phyloP scores from a whole-genome alignment of 352 stramenopile genomes.

The Globisporangium spiculum region DNA sequence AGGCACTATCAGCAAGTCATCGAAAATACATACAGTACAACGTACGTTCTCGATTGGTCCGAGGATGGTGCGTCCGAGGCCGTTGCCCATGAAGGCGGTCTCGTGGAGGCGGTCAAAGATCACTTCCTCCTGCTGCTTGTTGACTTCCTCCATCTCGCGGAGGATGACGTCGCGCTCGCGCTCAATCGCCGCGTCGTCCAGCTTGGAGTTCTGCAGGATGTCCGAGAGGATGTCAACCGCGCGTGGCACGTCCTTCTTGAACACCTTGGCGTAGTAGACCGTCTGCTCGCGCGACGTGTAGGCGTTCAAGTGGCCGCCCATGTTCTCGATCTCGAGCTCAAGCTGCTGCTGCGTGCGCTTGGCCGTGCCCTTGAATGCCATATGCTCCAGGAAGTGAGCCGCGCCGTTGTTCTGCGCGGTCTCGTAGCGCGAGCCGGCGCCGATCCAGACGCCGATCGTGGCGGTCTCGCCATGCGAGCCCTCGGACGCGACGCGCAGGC shows the following conservation, averaged over 20 bases:
- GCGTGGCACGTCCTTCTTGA: constrained; percentile 97
- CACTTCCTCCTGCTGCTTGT: constrained; percentile 98
- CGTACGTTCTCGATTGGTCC: constrained; percentile 98
- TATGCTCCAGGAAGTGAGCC: constrained; percentile 99
- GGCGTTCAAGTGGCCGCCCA: constrained; percentile 99
- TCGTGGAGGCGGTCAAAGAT: constrained; percentile 99
- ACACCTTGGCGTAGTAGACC: constrained; percentile 99
- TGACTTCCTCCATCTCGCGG: constrained; percentile 98
- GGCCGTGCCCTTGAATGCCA: constrained; percentile 99
- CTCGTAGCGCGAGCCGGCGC: constrained; percentile 97
- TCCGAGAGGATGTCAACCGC: constrained; percentile 99
- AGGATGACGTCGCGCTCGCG: constrained; percentile 99
- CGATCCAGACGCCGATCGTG: constrained; percentile 98
- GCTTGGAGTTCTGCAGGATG: constrained; percentile 98
- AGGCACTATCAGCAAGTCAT: too few species aligned
- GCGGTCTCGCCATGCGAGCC: constrained; percentile 96
- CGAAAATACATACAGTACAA: constrained; percentile 6
- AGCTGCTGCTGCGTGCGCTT: constrained; percentile 97
- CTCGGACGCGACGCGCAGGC: constrained; percentile 97
- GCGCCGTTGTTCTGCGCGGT: constrained; percentile 98
- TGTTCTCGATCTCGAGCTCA: constrained; percentile 99
- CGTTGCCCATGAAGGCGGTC: constrained; percentile 97
- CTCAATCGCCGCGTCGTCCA: constrained; percentile 95
- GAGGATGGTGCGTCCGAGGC: constrained; percentile 98
- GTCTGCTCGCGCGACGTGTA: constrained; percentile 99